Evolutionary conservation across 805 yeast species (phyloP), one percentile per base, ranked within the genome.

Genomic region (Saccharomycopsis lassenensis): DNA sequence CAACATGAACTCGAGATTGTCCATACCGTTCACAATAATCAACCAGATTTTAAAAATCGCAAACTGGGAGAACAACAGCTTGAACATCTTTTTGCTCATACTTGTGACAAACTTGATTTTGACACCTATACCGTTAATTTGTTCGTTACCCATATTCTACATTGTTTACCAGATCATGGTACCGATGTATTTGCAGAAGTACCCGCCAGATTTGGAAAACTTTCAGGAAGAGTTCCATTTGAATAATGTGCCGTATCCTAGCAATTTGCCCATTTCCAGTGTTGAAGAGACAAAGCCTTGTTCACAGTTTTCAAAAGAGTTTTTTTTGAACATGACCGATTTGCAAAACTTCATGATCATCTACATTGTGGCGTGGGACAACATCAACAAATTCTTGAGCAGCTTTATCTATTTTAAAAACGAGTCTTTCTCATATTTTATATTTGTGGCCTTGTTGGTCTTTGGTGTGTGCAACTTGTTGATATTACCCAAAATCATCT

Each of bases 301-400:
- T 23, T 49, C 67, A 2, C 85, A 84, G 53, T 63, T 81, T 33
- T 76, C 87, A 22, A 63, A 81, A 37, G 94, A 85, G 52, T 85
- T 84, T 51, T 56, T 78, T 15, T 52, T 84, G 39, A 85, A 85
- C 52, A 61, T 82, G 48, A 82, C 93, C 1, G 95, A 85, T 58
- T 61, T 84, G 40, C 95, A 85, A 51, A 85, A 85, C 52, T 78
- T 75, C 49, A 77, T 81, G 83, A 51, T 76, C 21, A 49, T 75
- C 10, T 83, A 77, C 52, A 75, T 79, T 7, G 53, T 59, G 8
- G 56, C 63, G 0, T 84, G 76, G 65, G 89, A 85, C 55, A 63
- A 64, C 16, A 34, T 72, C 4, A 59, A 65, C 15, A 56, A 62
- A 46, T 38, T 70, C 29, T 60, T 80, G 22, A 57, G 61, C 15